Base-by-base conservation (phyloP, 306 rosid genomes). In the Sesbania bispinosa region DNA sequence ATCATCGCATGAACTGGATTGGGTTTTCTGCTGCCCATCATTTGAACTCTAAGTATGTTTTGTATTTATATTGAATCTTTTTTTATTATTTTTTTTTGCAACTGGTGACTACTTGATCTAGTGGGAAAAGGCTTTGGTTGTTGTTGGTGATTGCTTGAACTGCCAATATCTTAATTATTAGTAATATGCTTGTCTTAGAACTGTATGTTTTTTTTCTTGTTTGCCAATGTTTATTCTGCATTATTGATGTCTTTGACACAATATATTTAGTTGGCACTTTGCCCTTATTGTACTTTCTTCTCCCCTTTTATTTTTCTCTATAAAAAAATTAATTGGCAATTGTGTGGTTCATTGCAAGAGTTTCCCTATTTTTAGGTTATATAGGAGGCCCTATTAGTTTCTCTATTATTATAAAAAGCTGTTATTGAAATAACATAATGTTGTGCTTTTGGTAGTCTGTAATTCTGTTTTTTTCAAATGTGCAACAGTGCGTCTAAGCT, bases 1-100 rank as follows among this genome's bases (percentile, higher is more conserved):
- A 91, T 75, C 99, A 94, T 80, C 99, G 99, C 82, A 91, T 91
- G 99, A 94, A 94, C 79, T 94, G 99, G 99, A 94, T 94, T 77
- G 99, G 97, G 32, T 94, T 94, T 88, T 81, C 96, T 53, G 97
- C 89, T 80, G 74, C 99, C 47, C 96, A 94, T 75, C 97, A 94
- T 80, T 83, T 94, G 87, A 91, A 94, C 80, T 80, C 91, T 43
- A 85, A 89, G 99, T 94, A 94, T 59, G 83, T 42, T 15, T 74
- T 54, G 57, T 10, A 67, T 71, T 64, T 57, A 32, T 41, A 9
- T n/a, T n/a, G n/a, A n/a, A n/a, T n/a, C n/a, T n/a, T n/a, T n/a
- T n/a, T n/a, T n/a, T n/a, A n/a, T n/a, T n/a, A n/a, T n/a, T n/a
- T n/a, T n/a, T n/a, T n/a, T n/a, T n/a, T n/a, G n/a, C n/a, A n/a